These are phyloP conservation scores for Cymodocea nodosa DNA, from an alignment of 116 monocot species.

Conservation along the genomic window DNA sequence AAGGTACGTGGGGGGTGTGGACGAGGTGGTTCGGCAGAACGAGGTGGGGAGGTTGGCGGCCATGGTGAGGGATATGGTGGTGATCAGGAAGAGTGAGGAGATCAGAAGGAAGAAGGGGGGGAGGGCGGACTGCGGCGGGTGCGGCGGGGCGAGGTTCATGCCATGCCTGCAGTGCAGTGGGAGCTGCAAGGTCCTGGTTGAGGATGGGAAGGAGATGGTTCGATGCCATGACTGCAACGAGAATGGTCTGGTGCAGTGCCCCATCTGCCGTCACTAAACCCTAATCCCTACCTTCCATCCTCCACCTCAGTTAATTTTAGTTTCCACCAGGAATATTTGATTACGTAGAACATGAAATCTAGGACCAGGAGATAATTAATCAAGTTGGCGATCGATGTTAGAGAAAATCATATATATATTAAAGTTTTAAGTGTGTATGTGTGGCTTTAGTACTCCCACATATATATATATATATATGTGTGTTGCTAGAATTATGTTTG, in stretches of 20 bases:
- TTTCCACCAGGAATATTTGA: no score
- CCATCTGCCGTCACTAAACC: conserved; percentile 35
- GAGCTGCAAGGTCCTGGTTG: conserved; percentile 54
- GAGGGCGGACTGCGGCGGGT: conserved; percentile 28
- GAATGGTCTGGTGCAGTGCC: conserved; percentile 76
- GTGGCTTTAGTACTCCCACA: no score
- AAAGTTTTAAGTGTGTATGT: no score
- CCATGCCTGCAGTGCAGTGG: conserved; percentile 59
- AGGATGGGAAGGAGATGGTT: conserved; percentile 27
- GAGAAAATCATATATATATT: no score
- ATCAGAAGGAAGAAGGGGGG: conserved; percentile 14
- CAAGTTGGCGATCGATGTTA: no score
- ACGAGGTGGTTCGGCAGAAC: conserved; percentile 43
- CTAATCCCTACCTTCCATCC: no score
- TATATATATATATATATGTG: no score
- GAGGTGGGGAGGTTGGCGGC: conserved; percentile 44
- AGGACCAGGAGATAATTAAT: no score
- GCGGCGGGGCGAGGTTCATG: conserved; percentile 54
- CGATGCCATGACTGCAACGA: conserved; percentile 68
- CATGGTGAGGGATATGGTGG: conserved; percentile 15
- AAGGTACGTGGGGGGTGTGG: conserved; percentile 47
- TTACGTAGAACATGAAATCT: no score
- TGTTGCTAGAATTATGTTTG: no score
- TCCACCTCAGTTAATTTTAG: no score
- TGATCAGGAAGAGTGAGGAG: neutral